These are phyloP conservation scores for Calonectria pteridis DNA, from an alignment of 2,329 filamentous ascomycete species.

Conservation along the genomic window DNA sequence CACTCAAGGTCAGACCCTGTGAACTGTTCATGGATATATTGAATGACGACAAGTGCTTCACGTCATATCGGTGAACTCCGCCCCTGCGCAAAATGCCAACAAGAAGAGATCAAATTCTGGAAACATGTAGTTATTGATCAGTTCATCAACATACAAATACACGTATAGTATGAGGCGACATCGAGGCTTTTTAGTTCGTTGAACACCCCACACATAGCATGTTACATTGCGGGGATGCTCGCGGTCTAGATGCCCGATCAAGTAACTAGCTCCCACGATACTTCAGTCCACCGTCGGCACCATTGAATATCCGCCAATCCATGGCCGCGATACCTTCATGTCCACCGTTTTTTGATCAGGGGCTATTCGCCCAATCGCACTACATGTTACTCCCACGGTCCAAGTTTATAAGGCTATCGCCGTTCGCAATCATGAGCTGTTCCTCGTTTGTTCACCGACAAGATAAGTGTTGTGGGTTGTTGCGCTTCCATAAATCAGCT, in stretches of 20 bases:
- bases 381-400: constrained; percentile 15
- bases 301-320: constrained; percentile 41
- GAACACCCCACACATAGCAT: constrained; percentile 29
- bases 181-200: constrained; percentile 2
- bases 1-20: not conserved
- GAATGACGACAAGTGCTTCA: not conserved
- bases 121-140: constrained; percentile 8
- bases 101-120: not conserved
- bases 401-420: constrained; percentile 22
- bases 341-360: constrained; percentile 31
- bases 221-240: constrained; percentile 31
- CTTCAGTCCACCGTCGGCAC: constrained; percentile 24
- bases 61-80: not conserved
- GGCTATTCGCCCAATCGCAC: constrained; percentile 27
- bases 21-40: not conserved
- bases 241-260: constrained; percentile 39
- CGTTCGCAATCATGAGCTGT: not conserved
- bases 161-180: constrained; percentile 13
- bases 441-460: constrained; percentile 23
- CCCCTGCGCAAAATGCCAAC: too few species aligned
- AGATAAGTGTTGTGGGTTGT: not conserved
- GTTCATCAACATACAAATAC: constrained; percentile 21
- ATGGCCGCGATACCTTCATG: constrained; percentile 28
- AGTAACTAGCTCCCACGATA: constrained; percentile 31
- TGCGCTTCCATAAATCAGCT: constrained; percentile 14